Percentiles rank a stretch among this genome's conserved stretches.
Evolutionary conservation across 169 alveolate genomes (phyloP).

Genomic region (Plasmodium sp.): DNA sequence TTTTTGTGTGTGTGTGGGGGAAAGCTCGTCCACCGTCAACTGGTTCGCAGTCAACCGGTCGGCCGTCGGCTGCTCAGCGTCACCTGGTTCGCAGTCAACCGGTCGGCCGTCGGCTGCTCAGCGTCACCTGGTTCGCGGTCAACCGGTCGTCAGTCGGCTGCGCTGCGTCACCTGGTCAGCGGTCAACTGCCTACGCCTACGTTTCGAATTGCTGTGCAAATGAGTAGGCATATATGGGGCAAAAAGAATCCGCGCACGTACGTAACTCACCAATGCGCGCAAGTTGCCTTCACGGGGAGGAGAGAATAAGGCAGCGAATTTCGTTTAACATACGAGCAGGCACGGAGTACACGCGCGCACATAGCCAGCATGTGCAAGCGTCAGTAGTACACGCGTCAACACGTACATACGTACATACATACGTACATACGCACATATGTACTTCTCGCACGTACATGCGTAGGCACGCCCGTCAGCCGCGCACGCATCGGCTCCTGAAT

Average conservation of each 20-base stretch:
- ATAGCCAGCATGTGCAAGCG: neutral
- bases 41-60: neutral
- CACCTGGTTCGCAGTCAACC: neutral
- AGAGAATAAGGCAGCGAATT: neutral
- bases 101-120: neutral
- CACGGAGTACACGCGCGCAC: neutral
- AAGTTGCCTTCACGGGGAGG: neutral
- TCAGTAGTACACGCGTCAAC: neutral
- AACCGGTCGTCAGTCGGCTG: neutral
- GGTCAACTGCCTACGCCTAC: neutral
- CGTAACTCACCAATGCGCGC: neutral
- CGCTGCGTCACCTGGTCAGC: neutral
- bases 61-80: too few species aligned
- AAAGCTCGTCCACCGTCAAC: neutral
- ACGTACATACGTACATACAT: neutral
- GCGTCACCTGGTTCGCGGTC: neutral
- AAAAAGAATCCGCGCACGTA: neutral
- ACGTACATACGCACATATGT: neutral
- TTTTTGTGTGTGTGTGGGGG: neutral
- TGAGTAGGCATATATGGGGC: neutral
- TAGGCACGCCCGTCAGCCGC: neutral
- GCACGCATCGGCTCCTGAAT: neutral
- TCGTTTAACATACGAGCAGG: neutral
- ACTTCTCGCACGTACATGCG: neutral
- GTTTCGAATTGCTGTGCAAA: neutral